These are phyloP conservation scores for Stagonosporopsis tanaceti DNA, from an alignment of 2,329 filamentous ascomycete genomes.

Conservation along the genomic window DNA sequence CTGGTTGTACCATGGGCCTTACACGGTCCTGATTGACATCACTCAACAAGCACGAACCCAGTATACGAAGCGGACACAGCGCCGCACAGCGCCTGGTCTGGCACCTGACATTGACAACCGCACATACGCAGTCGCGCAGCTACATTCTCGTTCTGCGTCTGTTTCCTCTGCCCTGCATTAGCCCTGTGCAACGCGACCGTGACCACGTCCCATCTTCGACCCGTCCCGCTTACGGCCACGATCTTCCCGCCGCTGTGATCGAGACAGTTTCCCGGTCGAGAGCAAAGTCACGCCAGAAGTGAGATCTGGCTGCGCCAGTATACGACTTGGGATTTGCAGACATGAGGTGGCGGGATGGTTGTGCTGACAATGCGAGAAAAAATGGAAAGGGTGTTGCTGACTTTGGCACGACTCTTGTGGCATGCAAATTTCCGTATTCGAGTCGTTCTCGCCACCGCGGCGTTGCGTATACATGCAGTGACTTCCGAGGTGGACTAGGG, in stretches of 20 bases:
- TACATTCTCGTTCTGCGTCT: constrained; percentile 27
- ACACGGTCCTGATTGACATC: neutral
- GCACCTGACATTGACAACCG: constrained; percentile 22
- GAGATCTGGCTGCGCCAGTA: neutral
- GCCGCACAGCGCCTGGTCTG: constrained; percentile 12
- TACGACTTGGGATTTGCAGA: constrained; percentile 2
- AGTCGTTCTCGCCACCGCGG: constrained; percentile 1
- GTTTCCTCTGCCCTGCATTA: constrained; percentile 24
- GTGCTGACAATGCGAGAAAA: constrained; percentile 5
- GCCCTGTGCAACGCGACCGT: constrained; percentile 19
- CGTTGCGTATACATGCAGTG: constrained; percentile 12
- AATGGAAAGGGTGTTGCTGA: constrained; percentile 3
- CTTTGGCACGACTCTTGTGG: constrained; percentile 9
- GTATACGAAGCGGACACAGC: constrained; percentile 3
- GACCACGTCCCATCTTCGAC: constrained; percentile 11
- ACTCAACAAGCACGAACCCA: constrained; percentile 1
- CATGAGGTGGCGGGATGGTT: neutral
- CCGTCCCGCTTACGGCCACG: constrained; percentile 14
- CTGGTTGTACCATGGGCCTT: neutral
- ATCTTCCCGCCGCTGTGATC: constrained; percentile 25
- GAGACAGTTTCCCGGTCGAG: constrained; percentile 28
- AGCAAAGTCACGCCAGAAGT: constrained; percentile 4
- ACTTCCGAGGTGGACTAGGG: constrained; percentile 22
- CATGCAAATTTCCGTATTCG: constrained; percentile 5
- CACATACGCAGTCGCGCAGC: constrained; percentile 7